A percentile compares a stretch with the other conserved stretches of the same genome.
These are phyloP conservation scores for Quercus rubra DNA, from an alignment of 306 rosid genomes.

Conservation along the genomic window DNA sequence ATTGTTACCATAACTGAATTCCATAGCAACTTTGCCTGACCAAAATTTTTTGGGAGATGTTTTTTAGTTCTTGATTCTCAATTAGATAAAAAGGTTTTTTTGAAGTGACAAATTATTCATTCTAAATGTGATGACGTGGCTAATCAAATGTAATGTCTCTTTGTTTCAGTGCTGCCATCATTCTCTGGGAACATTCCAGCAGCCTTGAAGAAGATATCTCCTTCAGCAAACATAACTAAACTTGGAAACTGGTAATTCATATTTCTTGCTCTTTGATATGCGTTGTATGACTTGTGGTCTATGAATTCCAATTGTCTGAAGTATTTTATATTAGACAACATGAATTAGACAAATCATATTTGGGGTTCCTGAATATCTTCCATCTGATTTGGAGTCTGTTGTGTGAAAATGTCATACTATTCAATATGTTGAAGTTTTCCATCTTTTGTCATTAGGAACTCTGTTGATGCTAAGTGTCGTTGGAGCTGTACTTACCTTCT, in stretches of 20 bases:
- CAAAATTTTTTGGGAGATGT: neutral
- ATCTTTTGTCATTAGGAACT: conserved; percentile 51
- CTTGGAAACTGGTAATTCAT: conserved; percentile 81
- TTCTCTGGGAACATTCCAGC: conserved; percentile 96
- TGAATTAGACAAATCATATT: neutral
- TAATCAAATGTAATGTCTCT: conserved; percentile 17
- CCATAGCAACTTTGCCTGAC: neutral
- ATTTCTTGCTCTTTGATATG: conserved; percentile 10
- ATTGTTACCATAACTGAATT: neutral
- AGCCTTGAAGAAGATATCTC: conserved; percentile 60
- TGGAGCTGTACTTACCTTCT: conserved; percentile 98
- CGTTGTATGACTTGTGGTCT: neutral
- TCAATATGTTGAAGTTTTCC: conserved; percentile 26
- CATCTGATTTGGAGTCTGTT: neutral
- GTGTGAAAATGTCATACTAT: conserved; percentile 12
- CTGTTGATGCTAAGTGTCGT: conserved; percentile 67
- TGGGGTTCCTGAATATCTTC: conserved; percentile 4
- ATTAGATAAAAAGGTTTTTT: neutral
- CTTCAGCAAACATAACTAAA: conserved; percentile 86
- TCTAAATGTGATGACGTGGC: conserved; percentile 8
- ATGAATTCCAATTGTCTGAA: conserved; percentile 1
- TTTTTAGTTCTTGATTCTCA: neutral
- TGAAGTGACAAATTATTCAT: conserved; percentile 1
- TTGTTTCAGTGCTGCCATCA: conserved; percentile 75
- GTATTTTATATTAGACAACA: neutral